Conservation (phyloP, 176 grass and related monocot genomes). For the Zizania latifolia region DNA sequence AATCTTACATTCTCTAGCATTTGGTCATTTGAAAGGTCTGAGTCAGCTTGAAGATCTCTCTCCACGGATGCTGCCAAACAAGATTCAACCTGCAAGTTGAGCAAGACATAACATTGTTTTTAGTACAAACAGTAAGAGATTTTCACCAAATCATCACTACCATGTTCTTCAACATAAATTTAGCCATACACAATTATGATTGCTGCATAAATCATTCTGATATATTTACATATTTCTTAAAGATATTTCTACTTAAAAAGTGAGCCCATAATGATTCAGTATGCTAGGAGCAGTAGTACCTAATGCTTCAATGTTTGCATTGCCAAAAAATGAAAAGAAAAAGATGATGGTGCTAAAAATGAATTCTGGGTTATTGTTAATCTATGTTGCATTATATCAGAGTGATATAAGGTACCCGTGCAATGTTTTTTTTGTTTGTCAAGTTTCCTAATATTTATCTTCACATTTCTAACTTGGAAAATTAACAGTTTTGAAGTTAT, state of each 20-base stretch:
- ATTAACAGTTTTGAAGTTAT: neutral
- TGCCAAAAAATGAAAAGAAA: neutral
- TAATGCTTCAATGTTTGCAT: neutral
- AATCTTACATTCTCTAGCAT: conserved; percentile 28
- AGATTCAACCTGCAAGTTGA: conserved; percentile 20
- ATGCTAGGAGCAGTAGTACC: neutral
- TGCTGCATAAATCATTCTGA: neutral
- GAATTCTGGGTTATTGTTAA: neutral
- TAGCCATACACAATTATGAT: neutral
- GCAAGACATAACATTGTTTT: neutral
- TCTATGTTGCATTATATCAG: neutral
- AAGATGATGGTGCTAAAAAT: neutral
- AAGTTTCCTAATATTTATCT: neutral
- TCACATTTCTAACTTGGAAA: conserved; percentile 18
- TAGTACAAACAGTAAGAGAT: neutral
- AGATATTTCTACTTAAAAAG: conserved; percentile 3
- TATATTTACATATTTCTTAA: conserved; percentile 6
- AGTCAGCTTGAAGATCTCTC: conserved; percentile 17
- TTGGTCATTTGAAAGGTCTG: conserved; percentile 16
- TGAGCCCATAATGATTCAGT: neutral
- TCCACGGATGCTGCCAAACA: conserved; percentile 5
- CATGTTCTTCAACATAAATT: neutral
- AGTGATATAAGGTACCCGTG: neutral
- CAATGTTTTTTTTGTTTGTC: neutral
- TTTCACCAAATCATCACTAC: neutral